These are phyloP conservation scores for Dactylorhiza incarnata DNA, from an alignment of 106 monocot species.

Conservation along the genomic window DNA sequence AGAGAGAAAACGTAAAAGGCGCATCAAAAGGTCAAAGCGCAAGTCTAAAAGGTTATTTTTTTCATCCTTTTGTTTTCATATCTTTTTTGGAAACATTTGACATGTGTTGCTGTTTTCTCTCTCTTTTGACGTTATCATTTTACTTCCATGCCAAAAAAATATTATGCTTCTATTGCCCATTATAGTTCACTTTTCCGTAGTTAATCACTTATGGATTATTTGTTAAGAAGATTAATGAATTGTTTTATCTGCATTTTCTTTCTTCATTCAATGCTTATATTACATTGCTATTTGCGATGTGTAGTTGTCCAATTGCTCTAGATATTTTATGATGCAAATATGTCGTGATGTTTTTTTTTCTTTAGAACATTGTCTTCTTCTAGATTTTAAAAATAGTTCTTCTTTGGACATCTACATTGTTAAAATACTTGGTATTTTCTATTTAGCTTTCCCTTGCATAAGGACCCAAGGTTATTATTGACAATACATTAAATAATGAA, in stretches of 20 bases:
- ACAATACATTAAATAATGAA: too few species aligned
- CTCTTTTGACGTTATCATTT: neutral
- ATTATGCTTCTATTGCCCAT: neutral
- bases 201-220: neutral
- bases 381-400: neutral
- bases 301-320: neutral
- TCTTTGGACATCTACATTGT: neutral
- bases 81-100: neutral
- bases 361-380: neutral
- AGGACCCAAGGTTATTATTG: too few species aligned
- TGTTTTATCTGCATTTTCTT: neutral
- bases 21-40: constrained; percentile 50
- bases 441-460: too few species aligned
- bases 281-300: neutral
- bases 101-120: neutral
- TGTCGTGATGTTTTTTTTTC: neutral
- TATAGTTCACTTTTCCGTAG: neutral
- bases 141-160: neutral
- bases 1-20: constrained; percentile 56
- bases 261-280: neutral
- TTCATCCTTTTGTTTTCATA: neutral
- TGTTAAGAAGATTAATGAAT: neutral
- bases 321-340: neutral
- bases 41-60: constrained; percentile 59
- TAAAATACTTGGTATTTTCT: too few species aligned